Evolutionary conservation across 306 rosid genomes (phyloP), one percentile per base, ranked within the genome.

Genomic region (Albizia julibrissin): DNA sequence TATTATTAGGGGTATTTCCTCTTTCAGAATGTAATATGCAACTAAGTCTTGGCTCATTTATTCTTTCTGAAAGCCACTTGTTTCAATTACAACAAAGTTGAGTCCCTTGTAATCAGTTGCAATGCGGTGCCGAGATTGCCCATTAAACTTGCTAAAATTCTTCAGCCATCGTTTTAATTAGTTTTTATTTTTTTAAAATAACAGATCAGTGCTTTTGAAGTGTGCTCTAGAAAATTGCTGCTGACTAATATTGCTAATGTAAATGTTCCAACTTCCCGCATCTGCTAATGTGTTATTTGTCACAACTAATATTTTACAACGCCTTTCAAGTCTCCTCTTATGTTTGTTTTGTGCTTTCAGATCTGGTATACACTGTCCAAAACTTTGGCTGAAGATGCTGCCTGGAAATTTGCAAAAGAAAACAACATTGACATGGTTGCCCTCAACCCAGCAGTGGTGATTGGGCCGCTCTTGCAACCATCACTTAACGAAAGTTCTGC

Each of bases 351-450:
- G 47, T 75, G 65, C 29, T 77, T 84, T 66, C 87, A 94, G 97
- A 21, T 78, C 11, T 94, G 97, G 97, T 94, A 94, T 75, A 39
- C 73, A 56, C 93, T 92, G 79, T 90, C 97, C 52, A 94, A 94
- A 87, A 89, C 97, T 74, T 88, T 94, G 85, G 97, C 97, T 8
- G 98, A 94, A 88, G 97, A 87, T 15, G 91, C 91, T 84, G 98
- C 94, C 81, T 92, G 98, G 97, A 89, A 90, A 81, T 92, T 92
- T 81, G 92, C 42, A 6, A 89, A 87, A 39, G 92, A 92, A 84
- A 89, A 94, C 77, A 92, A 74, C 27, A 87, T 92, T 79, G 97
- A 94, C 87, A 74, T 92, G 94, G 91, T 94, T 83, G 47, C 81
- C 43, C 85, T 94, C 54, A 87, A 89, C 83, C 97, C 98, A 59